Conservation (phyloP, 441 rosid species). For the Bocquillonia castaneifolia region DNA sequence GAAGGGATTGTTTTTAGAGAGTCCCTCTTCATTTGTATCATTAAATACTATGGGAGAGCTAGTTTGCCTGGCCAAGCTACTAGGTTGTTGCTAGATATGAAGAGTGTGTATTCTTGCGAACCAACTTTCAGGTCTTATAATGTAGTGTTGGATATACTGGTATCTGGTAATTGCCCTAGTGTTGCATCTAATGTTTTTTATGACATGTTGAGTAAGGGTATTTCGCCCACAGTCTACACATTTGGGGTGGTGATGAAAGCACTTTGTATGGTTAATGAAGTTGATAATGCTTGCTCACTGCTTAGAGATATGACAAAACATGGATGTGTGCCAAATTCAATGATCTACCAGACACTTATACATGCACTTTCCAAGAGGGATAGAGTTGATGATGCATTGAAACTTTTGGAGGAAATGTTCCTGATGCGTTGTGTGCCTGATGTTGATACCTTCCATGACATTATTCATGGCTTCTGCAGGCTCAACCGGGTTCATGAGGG, state of each 20-base stretch:
- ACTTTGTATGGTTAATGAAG: conserved; percentile 57
- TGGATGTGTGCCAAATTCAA: conserved; percentile 77
- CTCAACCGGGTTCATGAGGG: conserved; percentile 62
- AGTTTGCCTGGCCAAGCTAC: conserved; percentile 73
- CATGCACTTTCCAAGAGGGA: conserved; percentile 56
- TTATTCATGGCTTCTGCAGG: conserved; percentile 62
- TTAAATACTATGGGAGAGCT: conserved; percentile 58
- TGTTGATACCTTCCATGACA: conserved; percentile 74
- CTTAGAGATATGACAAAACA: conserved; percentile 74
- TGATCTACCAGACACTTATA: conserved; percentile 71
- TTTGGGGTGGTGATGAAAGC: conserved; percentile 78
- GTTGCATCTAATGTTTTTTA: conserved; percentile 68
- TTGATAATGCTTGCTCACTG: conserved; percentile 63
- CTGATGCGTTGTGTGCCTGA: conserved; percentile 76
- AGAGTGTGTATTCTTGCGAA: conserved; percentile 47
- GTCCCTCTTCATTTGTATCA: conserved; percentile 60
- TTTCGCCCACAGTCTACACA: conserved; percentile 61
- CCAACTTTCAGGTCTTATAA: conserved; percentile 68
- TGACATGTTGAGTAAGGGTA: conserved; percentile 67
- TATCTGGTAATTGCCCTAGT: conserved; percentile 47
- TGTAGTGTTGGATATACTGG: conserved; percentile 56
- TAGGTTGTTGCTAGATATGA: conserved; percentile 73
- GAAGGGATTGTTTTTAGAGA: conserved; percentile 63
- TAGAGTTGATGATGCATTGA: conserved; percentile 62
- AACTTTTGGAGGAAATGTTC: conserved; percentile 77